These are phyloP conservation scores for Cladosporium colombiae DNA, from an alignment of 2,329 filamentous ascomycete species.

Conservation along the genomic window DNA sequence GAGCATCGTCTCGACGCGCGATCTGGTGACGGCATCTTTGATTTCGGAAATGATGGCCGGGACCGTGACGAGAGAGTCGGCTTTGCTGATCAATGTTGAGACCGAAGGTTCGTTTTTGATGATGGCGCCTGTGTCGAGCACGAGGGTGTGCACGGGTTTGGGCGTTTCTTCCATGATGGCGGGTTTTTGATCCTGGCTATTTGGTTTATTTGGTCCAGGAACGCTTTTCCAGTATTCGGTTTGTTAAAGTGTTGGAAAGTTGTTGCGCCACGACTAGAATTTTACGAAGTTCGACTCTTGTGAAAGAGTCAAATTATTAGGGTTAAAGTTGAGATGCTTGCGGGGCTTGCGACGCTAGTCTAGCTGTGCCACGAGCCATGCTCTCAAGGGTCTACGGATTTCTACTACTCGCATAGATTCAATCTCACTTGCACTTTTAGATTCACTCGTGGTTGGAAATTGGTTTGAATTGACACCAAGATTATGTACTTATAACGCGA, in stretches of 20 bases:
- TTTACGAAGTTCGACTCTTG: constrained; percentile 8
- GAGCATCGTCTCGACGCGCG: constrained; percentile 79
- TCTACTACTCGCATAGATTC: background rate
- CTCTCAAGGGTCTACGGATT: background rate
- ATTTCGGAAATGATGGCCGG: constrained; percentile 87
- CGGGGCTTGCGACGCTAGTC: background rate
- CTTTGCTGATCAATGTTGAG: constrained; percentile 75
- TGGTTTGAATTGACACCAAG: background rate
- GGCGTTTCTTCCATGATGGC: constrained; percentile 8
- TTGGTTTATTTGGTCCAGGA: background rate
- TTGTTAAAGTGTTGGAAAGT: background rate
- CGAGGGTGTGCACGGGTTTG: constrained; percentile 78
- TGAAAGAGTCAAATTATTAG: constrained; percentile 12
- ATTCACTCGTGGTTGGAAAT: background rate
- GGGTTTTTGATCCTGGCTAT: background rate
- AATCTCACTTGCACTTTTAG: background rate
- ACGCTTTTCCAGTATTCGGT: background rate
- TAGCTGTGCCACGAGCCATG: background rate
- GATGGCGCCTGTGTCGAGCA: constrained; percentile 88
- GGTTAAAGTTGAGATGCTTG: background rate
- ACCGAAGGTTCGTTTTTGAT: constrained; percentile 89
- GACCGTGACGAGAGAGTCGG: constrained; percentile 77
- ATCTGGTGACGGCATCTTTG: constrained; percentile 75
- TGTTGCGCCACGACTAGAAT: constrained; percentile 9
- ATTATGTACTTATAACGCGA: background rate